Conservation (phyloP, 1,139 yeast species). For the Waltiozyma sp. region DNA sequence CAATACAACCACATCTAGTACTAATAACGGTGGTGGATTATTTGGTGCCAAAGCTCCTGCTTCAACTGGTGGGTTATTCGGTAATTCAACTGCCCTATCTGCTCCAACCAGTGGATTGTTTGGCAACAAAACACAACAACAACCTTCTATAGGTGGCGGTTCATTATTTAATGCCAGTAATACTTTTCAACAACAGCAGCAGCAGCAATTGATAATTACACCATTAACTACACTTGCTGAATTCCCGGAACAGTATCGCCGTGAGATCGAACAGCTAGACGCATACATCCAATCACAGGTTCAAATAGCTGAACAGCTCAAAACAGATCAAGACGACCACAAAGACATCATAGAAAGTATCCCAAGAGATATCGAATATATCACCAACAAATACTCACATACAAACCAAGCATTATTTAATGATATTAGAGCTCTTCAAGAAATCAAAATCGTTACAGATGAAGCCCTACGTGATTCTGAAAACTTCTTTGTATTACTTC, state of each 20-base stretch:
- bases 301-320: constrained; percentile 68
- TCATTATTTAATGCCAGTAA: constrained; percentile 26
- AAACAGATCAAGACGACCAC: constrained; percentile 53
- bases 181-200: constrained; percentile 9
- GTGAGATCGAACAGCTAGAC: constrained; percentile 73
- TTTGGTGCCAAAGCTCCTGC: constrained; percentile 12
- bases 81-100: constrained; percentile 15
- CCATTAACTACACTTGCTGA: constrained; percentile 85
- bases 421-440: constrained; percentile 41
- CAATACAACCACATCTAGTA: constrained; percentile 14
- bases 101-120: background rate
- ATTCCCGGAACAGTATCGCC: constrained; percentile 63
- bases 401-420: constrained; percentile 58
- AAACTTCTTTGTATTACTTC: constrained; percentile 52
- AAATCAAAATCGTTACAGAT: constrained; percentile 33
- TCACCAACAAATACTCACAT: constrained; percentile 50
- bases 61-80: constrained; percentile 17
- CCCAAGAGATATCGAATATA: constrained; percentile 73
- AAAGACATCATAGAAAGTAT: constrained; percentile 64
- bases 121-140: constrained; percentile 7
- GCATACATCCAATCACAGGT: constrained; percentile 77
- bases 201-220: constrained; percentile 42
- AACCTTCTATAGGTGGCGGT: constrained; percentile 12
- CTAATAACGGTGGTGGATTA: constrained; percentile 1
- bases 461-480: constrained; percentile 44